Evolutionary conservation across 805 yeast species (phyloP).

Genomic region (Wickerhamomyces rabaulensis): DNA sequence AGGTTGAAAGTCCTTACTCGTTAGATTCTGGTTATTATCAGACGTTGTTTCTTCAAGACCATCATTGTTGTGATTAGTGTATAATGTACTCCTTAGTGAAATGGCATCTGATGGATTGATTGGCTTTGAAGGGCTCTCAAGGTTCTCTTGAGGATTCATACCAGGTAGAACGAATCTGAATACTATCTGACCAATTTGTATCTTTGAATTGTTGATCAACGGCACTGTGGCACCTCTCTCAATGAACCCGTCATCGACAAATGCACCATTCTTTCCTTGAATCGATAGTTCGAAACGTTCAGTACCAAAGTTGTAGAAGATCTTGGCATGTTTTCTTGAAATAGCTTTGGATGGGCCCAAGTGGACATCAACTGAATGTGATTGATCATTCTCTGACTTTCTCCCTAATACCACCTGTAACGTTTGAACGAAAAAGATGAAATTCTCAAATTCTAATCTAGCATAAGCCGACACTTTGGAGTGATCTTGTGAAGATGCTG

Average conservation of each 20-base stretch:
- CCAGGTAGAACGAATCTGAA: conserved; percentile 85
- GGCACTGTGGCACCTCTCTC: conserved; percentile 92
- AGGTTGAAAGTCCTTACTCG: conserved; percentile 22
- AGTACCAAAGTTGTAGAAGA: conserved; percentile 93
- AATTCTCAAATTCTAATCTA: conserved; percentile 82
- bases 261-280: conserved; percentile 94
- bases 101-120: conserved; percentile 61
- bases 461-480: conserved; percentile 50
- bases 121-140: conserved; percentile 30
- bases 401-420: conserved; percentile 92
- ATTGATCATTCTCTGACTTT: conserved; percentile 64
- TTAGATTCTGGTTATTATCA: conserved; percentile 13
- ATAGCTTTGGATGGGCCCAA: conserved; percentile 89
- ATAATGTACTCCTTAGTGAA: conserved; percentile 46
- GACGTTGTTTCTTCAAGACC: conserved; percentile 4
- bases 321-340: conserved; percentile 90
- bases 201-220: conserved; percentile 69
- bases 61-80: conserved; percentile 22
- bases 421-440: conserved; percentile 94
- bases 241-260: conserved; percentile 85
- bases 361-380: conserved; percentile 84
- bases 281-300: conserved; percentile 90
- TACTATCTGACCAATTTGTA: conserved; percentile 90
- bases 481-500: conserved; percentile 7
- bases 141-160: conserved; percentile 36